A percentile compares a stretch with the other conserved stretches of the same genome.
phyloP scores from a whole-genome alignment of 805 yeast genomes.

The Starmerella sirachaensis region DNA sequence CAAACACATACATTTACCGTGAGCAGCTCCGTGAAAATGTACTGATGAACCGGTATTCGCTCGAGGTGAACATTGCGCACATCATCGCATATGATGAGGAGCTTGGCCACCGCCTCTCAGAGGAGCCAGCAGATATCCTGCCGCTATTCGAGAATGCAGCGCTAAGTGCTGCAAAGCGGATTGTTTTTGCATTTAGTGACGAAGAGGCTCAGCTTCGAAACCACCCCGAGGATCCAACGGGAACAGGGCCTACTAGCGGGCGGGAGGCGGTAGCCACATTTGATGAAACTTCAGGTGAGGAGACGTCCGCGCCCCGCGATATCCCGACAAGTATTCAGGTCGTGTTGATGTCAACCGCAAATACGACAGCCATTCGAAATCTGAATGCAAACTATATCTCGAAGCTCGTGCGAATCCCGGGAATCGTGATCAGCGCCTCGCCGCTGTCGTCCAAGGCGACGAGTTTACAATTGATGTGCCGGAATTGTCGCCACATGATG shows the following conservation, averaged over 20 bases:
- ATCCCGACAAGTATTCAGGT: constrained; percentile 73
- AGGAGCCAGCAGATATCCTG: constrained; percentile 78
- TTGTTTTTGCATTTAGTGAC: constrained; percentile 26
- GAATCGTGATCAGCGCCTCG: constrained; percentile 84
- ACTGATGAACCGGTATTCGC: constrained; percentile 56
- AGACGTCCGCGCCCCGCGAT: constrained; percentile 27
- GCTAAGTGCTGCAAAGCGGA: constrained; percentile 59
- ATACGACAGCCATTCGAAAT: constrained; percentile 61
- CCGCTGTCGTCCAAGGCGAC: constrained; percentile 83
- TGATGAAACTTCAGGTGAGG: constrained; percentile 5
- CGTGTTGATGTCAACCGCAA: constrained; percentile 60
- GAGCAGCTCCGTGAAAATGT: constrained; percentile 84
- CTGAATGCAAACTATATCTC: constrained; percentile 80
- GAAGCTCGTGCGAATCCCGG: constrained; percentile 80
- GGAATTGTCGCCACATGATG: constrained; percentile 73
- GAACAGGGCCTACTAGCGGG: constrained; percentile 1
- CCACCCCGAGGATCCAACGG: not conserved
- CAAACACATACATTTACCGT: constrained; percentile 66
- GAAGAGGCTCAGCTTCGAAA: not conserved
- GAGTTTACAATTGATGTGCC: constrained; percentile 69
- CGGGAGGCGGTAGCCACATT: not conserved
- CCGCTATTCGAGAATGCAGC: constrained; percentile 63
- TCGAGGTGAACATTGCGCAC: constrained; percentile 72
- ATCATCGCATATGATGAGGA: constrained; percentile 81
- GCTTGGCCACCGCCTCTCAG: constrained; percentile 67